Base-by-base conservation (phyloP, 352 stramenopile species). In the Pythium scleroteichum region DNA sequence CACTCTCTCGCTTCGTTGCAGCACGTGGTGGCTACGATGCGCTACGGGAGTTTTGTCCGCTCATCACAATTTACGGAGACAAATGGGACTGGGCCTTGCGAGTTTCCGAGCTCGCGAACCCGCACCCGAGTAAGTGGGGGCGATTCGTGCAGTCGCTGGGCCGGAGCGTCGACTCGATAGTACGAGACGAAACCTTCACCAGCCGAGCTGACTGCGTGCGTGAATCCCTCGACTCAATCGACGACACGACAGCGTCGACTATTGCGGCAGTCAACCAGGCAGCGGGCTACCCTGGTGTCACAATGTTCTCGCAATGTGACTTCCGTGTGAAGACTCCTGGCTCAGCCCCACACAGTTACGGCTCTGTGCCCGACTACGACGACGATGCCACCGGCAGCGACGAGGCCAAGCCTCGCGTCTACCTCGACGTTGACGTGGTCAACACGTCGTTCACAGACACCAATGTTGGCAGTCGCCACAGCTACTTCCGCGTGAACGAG, bases 371-470 rank as follows among this genome's bases (percentile, higher is more conserved):
- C 0, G 47, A 63, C 22, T 50, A 51, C 13, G 35, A 39, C 19
- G 38, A 58, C 24, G 40, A 41, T n/a, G 16, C 50, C 19, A 20
- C 17, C 19, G 58, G 47, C 12, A 24, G 41, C 23, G 39, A 20
- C 16, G 47, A 39, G 4, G 64, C 77, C 20, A 62, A 68, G 1
- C 35, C 66, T 1, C 55, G 59, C 14, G 58, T 69, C 7, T 93
- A 81, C 55, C 66, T 96, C 16, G 85, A 95, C 68, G 78, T 92
- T 39, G 88, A 96, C 68, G 85, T 92, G 14, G 88, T 97, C 55
- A 87, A 96, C 62, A 96, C 82, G 20, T 94, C 88, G 10, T 90
- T 80, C 69, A 88, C 95, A 53, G 85, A 95, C 59, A 87, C 86
- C 39, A 96, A 96, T 49, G 81, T 96, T 41, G 70, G 72, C 48